Conservation (phyloP, 2,329 filamentous ascomycete genomes). For the Pestalotiopsis sp. region DNA sequence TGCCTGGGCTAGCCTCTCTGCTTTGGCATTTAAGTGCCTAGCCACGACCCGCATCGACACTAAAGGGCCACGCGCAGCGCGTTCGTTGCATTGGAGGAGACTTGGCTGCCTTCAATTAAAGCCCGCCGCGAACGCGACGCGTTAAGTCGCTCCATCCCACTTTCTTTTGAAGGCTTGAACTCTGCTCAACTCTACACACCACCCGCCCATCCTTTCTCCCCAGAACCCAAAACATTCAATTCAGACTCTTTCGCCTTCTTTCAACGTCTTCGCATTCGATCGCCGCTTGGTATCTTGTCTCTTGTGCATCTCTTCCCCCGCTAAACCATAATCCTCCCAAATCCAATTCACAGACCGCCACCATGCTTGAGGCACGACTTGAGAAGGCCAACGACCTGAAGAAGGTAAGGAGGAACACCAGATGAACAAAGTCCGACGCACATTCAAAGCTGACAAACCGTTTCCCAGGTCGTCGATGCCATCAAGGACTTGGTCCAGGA, state of each 20-base stretch:
- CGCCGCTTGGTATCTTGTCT: background rate
- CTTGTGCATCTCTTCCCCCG: background rate
- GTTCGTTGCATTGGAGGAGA: background rate
- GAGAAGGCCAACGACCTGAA: slow-evolving; percentile 93
- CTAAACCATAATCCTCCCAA: background rate
- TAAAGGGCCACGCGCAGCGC: background rate
- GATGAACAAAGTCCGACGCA: background rate
- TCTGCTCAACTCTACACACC: background rate
- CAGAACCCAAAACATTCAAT: background rate
- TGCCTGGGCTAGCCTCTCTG: background rate
- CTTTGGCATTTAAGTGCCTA: background rate
- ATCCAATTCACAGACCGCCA: slow-evolving; percentile 30
- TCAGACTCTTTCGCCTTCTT: background rate
- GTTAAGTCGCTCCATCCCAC: slow-evolving; percentile 10
- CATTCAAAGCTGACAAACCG: slow-evolving; percentile 17
- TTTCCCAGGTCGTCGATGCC: slow-evolving; percentile 83
- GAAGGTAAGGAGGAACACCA: slow-evolving; percentile 63
- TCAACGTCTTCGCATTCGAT: background rate
- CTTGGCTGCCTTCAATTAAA: slow-evolving; percentile 5
- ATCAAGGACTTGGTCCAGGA: slow-evolving; percentile 99
- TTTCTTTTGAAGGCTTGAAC: slow-evolving; percentile 6
- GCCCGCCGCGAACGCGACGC: background rate
- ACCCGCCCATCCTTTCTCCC: background rate
- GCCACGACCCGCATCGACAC: background rate
- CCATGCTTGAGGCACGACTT: slow-evolving; percentile 94